A percentile compares a stretch with the other conserved stretches of the same genome.
Evolutionary conservation across 345 rosid species (phyloP).

Genomic region (Populus pruinosa): DNA sequence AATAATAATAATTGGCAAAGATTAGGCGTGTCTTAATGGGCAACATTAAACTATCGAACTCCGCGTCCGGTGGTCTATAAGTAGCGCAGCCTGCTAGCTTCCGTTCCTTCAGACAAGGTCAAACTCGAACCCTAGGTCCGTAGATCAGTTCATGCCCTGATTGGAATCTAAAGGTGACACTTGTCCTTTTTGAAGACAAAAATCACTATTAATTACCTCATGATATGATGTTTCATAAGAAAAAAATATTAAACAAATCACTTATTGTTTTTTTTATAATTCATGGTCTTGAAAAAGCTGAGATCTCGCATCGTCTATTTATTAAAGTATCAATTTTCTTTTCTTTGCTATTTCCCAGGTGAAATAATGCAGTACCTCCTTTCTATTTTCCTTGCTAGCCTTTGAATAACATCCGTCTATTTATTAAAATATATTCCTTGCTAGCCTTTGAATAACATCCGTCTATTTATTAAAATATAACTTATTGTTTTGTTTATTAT

Average conservation of each 20-base stretch:
- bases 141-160: neutral
- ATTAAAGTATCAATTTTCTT: no score
- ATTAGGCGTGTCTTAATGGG: neutral
- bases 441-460: no score
- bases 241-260: no score
- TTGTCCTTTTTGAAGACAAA: neutral
- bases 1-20: no score
- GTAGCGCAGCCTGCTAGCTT: constrained; percentile 11
- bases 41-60: neutral
- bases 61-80: neutral
- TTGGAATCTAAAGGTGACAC: constrained; percentile 8
- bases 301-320: no score
- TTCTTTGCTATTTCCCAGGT: neutral
- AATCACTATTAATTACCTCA: neutral
- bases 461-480: neutral
- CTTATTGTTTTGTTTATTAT: neutral
- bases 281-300: no score
- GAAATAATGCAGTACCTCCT: neutral
- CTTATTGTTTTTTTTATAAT: no score
- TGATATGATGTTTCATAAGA: neutral
- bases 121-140: neutral
- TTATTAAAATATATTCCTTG: neutral
- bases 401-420: neutral
- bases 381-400: neutral
- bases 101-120: neutral